Conservation (phyloP, 495 filamentous ascomycete species). For the Chaetomium cochliodes region DNA sequence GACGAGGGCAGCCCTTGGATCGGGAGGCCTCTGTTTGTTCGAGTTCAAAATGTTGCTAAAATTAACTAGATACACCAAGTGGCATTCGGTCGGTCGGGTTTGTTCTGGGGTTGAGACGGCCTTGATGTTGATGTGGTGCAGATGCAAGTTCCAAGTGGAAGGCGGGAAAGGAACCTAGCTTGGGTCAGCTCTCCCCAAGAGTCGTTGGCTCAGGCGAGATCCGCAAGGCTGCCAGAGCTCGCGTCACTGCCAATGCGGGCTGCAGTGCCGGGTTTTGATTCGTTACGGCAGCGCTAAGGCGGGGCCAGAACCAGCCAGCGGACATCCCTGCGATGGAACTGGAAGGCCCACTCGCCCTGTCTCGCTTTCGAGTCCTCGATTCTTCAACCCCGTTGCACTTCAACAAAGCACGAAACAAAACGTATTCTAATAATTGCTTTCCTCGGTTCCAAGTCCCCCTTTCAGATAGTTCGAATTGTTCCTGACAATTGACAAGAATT, state of each 20-base stretch:
- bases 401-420: neutral
- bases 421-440: neutral
- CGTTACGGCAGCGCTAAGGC: conserved; percentile 6
- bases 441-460: neutral
- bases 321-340: neutral
- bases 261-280: conserved; percentile 1
- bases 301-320: neutral
- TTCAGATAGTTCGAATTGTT: neutral
- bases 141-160: conserved; percentile 16
- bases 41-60: neutral
- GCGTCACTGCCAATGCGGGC: conserved; percentile 23
- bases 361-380: neutral
- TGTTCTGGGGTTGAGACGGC: neutral
- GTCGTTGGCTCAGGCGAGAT: conserved; percentile 23
- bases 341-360: neutral
- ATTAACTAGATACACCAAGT: neutral
- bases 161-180: conserved; percentile 22
- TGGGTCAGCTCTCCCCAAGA: conserved; percentile 15
- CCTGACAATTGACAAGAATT: neutral
- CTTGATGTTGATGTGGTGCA: neutral
- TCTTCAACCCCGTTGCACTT: neutral
- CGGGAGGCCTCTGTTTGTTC: neutral
- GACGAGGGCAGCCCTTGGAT: neutral
- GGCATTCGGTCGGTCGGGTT: neutral
- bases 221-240: conserved; percentile 34